Evolutionary conservation across 306 rosid species (phyloP).

Genomic region (Rosa lucieae): DNA sequence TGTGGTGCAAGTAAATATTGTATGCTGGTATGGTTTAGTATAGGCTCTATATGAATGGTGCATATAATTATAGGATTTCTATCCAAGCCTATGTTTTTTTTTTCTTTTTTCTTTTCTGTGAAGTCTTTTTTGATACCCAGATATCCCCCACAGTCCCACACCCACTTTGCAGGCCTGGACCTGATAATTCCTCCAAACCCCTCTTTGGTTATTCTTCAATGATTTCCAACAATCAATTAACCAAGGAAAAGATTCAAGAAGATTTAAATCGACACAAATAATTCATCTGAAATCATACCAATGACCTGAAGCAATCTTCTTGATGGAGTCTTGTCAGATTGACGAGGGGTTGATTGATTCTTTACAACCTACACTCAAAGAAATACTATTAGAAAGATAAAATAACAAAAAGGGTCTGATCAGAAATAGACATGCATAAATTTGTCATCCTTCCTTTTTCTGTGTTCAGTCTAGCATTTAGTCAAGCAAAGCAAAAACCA

Average conservation of each 20-base stretch:
- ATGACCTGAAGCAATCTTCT: constrained; percentile 86
- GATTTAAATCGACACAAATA: not conserved
- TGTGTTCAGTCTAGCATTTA: not conserved
- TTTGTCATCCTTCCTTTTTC: not conserved
- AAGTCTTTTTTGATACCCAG: not conserved
- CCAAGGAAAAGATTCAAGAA: not conserved
- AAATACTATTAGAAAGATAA: constrained; percentile 2
- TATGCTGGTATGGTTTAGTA: not conserved
- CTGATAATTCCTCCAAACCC: not conserved
- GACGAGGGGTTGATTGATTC: constrained; percentile 68
- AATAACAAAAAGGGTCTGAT: not conserved
- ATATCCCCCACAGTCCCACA: not conserved
- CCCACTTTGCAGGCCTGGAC: not conserved
- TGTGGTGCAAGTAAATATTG: not conserved
- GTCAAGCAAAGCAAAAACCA: not conserved
- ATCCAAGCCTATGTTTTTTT: not conserved
- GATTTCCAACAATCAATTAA: not conserved
- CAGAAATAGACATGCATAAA: not conserved
- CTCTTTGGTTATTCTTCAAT: not conserved
- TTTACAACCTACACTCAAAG: constrained; percentile 54
- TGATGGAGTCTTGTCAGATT: constrained; percentile 60
- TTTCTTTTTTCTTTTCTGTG: not conserved
- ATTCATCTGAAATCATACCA: constrained; percentile 58
- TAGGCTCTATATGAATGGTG: not conserved
- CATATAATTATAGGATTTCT: not conserved